Percentiles rank a stretch among this genome's conserved stretches.
Evolutionary conservation across 164 flowering plant species (phyloP).

Genomic region (Liquidambar formosana): DNA sequence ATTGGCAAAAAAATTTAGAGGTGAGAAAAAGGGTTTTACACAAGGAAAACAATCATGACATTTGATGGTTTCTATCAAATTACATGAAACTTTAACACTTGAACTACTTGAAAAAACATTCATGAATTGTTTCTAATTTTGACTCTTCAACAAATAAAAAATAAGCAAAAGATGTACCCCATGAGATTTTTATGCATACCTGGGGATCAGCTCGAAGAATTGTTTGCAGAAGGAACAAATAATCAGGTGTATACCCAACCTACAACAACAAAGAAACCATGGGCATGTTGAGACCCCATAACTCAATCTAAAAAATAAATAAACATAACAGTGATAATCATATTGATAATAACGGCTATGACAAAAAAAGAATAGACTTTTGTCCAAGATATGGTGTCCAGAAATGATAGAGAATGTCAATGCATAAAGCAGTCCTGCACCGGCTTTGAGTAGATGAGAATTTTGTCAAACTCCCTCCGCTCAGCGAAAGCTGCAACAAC

Average conservation of each 20-base stretch:
- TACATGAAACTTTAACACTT: not conserved
- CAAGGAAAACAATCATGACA: too few species aligned
- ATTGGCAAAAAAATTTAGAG: too few species aligned
- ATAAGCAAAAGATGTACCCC: not conserved
- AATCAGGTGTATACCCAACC: slow-evolving; percentile 99
- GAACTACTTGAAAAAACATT: not conserved
- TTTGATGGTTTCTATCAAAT: not conserved
- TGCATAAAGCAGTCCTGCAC: slow-evolving; percentile 26
- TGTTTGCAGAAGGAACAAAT: slow-evolving; percentile 94
- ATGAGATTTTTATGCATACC: slow-evolving; percentile 41
- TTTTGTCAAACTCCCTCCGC: slow-evolving; percentile 96
- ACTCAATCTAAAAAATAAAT: not conserved
- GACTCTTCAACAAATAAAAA: not conserved
- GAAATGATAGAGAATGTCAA: not conserved
- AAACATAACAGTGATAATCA: not conserved
- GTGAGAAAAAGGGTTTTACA: not conserved
- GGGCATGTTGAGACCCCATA: not conserved
- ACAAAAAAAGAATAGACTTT: not conserved
- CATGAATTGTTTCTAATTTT: not conserved
- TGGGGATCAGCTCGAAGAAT: slow-evolving; percentile 96
- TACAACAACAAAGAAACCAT: slow-evolving; percentile 28
- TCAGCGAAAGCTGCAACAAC: slow-evolving; percentile 99
- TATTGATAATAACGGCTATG: not conserved
- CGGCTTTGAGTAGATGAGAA: slow-evolving; percentile 96
- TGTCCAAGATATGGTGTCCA: not conserved